Evolutionary conservation across 2,329 filamentous ascomycete species (phyloP), one percentile per base, ranked within the genome.

Genomic region (Penicillium aurantiogriseum): DNA sequence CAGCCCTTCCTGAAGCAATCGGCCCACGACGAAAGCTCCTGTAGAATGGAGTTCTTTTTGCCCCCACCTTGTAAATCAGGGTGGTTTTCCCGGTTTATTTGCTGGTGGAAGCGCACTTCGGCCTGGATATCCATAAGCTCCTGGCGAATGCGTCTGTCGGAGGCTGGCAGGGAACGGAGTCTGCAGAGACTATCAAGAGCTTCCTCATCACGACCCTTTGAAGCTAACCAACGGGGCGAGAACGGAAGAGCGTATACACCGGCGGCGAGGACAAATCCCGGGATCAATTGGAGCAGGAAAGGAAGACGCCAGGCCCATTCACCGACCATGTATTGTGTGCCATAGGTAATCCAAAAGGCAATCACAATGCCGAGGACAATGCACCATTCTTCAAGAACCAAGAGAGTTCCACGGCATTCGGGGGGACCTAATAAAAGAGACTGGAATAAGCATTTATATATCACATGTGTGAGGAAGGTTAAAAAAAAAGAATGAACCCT

Each of bases 171-270:
- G 33, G 76, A 74, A 11, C 83, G 79, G 8, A 86, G 71, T 58
- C 76, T 80, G 5, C 72, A 71, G 0, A 85, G 71, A n/a, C 74
- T 77, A 8, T 73, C 57, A 6, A 84, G 70, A 0, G 79, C 78
- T 54, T 84, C 82, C 5, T 80, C 72, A 33, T 83, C 72, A 3
- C 79, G 76, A 10, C 75, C 76, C 49, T 78, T 76, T 5, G 75
- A 76, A 8, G 76, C 77, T 0, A 85, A 76, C 77, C 82, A 85
- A 31, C 83, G 75, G 0, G 83, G 83, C 0, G 82, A 84, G 63
- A 80, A 84, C 0, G 83, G 83, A 40, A 84, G 73, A 58, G 81
- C 75, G 13, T 71, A 58, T 4, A 78, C 74, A 35, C 74, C 73
- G 1, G 65, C 70, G 2, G 68, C 66, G 3, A 78, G 68, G 40